A percentile compares a stretch with the other conserved stretches of the same genome.
Evolutionary conservation across 2,329 filamentous ascomycete genomes (phyloP).

Genomic region (Aspergillus terreus): DNA sequence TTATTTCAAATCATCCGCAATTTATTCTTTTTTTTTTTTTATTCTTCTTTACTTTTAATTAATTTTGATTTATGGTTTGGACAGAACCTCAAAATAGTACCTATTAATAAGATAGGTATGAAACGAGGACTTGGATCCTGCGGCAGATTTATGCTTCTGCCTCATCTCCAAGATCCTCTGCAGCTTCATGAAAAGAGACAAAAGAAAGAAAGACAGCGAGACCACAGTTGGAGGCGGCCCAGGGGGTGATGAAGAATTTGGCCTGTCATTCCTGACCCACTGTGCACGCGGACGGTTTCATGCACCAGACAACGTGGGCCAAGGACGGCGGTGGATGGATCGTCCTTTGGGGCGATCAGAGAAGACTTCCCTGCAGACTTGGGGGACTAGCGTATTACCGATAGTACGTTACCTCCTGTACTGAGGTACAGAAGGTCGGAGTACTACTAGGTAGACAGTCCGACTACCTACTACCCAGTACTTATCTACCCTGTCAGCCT

Average conservation of each 20-base stretch:
- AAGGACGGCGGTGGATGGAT: constrained; percentile 24
- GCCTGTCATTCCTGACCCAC: constrained; percentile 38
- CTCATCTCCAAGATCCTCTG: constrained; percentile 5
- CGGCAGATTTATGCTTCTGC: not conserved
- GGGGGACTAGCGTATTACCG: not conserved
- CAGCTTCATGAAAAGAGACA: not conserved
- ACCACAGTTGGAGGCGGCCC: constrained; percentile 9
- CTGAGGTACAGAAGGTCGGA: not conserved
- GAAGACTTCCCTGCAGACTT: constrained; percentile 22
- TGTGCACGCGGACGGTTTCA: constrained; percentile 37
- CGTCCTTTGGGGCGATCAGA: constrained; percentile 22
- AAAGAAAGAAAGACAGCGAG: constrained; percentile 1
- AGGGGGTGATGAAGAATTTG: constrained; percentile 28
- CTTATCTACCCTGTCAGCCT: too few species aligned
- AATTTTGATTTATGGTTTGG: not conserved
- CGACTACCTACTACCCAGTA: too few species aligned
- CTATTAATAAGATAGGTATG: too few species aligned
- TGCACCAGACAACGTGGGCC: constrained; percentile 39
- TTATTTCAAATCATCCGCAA: not conserved
- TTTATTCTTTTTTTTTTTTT: not conserved
- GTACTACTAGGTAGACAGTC: too few species aligned
- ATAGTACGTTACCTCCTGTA: not conserved
- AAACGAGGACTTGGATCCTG: too few species aligned
- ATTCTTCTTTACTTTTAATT: not conserved
- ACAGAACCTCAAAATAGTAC: not conserved